Evolutionary conservation across 192 early-diverging fungal genomes (phyloP).

Genomic region (Coemansia guatemalensis): DNA sequence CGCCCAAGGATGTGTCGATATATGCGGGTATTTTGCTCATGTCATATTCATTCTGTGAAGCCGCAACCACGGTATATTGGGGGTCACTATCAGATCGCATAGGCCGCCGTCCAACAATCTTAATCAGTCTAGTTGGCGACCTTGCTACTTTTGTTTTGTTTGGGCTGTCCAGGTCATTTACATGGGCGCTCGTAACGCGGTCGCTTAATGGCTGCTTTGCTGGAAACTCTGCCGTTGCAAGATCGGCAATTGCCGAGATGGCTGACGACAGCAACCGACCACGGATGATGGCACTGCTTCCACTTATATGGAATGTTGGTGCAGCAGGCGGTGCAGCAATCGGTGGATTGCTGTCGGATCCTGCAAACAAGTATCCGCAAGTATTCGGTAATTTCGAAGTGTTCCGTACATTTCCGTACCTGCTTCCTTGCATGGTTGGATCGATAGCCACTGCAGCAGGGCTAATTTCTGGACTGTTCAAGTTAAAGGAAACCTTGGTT

Average conservation of each 20-base stretch:
- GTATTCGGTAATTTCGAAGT: constrained; percentile 59
- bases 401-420: constrained; percentile 68
- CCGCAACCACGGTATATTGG: constrained; percentile 56
- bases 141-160: constrained; percentile 65
- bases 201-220: constrained; percentile 66
- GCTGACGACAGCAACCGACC: constrained; percentile 74
- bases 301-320: constrained; percentile 65
- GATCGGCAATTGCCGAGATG: constrained; percentile 78
- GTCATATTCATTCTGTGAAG: constrained; percentile 53
- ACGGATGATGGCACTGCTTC: constrained; percentile 71
- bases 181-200: constrained; percentile 60
- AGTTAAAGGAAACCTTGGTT: too few relatives aligned
- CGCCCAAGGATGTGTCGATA: constrained; percentile 73
- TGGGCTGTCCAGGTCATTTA: constrained; percentile 61
- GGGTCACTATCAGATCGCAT: constrained; percentile 70
- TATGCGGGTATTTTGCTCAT: constrained; percentile 58
- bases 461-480: too few relatives aligned
- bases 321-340: constrained; percentile 63
- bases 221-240: constrained; percentile 76
- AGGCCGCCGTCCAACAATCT: constrained; percentile 73
- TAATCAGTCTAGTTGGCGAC: constrained; percentile 74
- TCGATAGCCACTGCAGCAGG: constrained; percentile 24
- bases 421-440: constrained; percentile 75
- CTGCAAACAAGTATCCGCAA: constrained; percentile 62
- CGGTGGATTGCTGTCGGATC: constrained; percentile 74